phyloP scores from a whole-genome alignment of 305 asterid species.

The Plantago rigida region DNA sequence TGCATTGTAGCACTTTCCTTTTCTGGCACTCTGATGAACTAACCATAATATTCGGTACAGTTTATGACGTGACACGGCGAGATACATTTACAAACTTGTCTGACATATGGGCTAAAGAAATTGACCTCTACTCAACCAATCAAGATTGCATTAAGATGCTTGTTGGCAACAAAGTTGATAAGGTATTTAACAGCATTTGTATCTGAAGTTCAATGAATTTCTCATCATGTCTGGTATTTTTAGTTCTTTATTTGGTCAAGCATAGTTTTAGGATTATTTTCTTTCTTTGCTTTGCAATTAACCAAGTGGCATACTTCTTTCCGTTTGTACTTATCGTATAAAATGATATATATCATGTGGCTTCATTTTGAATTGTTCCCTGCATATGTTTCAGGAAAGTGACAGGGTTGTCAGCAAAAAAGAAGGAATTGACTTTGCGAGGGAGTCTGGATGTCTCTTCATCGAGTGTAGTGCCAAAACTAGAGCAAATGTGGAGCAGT shows the following conservation, averaged over 20 bases:
- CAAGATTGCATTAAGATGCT: constrained; percentile 85
- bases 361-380: background rate
- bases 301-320: background rate
- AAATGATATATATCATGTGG: background rate
- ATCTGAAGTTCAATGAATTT: background rate
- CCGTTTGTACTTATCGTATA: background rate
- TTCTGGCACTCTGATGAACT: background rate
- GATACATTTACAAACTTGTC: constrained; percentile 84
- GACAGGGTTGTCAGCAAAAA: constrained; percentile 82
- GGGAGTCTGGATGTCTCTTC: constrained; percentile 90
- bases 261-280: too few relatives aligned
- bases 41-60: constrained; percentile 31
- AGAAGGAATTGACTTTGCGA: constrained; percentile 82
- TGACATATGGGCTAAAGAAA: constrained; percentile 92
- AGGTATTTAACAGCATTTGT: constrained; percentile 29
- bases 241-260: too few relatives aligned
- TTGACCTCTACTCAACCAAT: constrained; percentile 85
- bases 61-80: constrained; percentile 85
- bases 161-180: constrained; percentile 74
- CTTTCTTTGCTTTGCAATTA: background rate
- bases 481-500: constrained; percentile 79
- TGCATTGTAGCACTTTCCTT: constrained; percentile 2
- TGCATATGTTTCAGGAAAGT: constrained; percentile 45
- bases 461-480: constrained; percentile 97
- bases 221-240: background rate